Base-by-base conservation (phyloP, 78 protist species). In the Dictyostelium firmibasis region DNA sequence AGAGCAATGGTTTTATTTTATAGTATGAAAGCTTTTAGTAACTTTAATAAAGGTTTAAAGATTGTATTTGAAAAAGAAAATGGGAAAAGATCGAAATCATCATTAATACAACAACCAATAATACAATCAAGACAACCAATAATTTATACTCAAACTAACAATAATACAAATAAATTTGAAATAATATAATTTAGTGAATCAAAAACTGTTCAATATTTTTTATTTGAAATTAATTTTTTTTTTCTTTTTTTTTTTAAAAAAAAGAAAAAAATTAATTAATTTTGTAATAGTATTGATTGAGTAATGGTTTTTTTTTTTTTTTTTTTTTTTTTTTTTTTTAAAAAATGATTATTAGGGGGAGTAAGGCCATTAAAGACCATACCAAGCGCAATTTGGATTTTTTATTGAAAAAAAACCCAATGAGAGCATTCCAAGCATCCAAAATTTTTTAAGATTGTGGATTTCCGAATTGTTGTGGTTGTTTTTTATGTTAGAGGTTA, bases 11-110 rank as follows among this genome's bases (percentile, higher is more conserved):
- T 83, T 11, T 31, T 83, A 14, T 20, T 81, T 13, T 81, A 62
- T 13, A 83, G 87, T 60, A 14, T 36, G 5, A 60, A 60, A 50
- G 44, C 77, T 3, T 83, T 10, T 0, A 36, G 8, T 2, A 83
- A 83, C 25, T 83, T 83, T n/a, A 25, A 36, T 11, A 83, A 83
- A 29, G 87, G 87, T 83, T 60, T 83, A 60, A 50, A 83, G n/a
- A 35, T 60, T 10, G 87, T 83, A 60, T 83, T 83, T 31, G 57
- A 83, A 35, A 83, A 83, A 33, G 60, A 43, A 41, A 77, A 77
- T 41, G 41, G 75, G 27, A 67, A 67, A 67, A 27, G 25, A 25
- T 67, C 75, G 29, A 67, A 67, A 27, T 29, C 31, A 67, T 67
- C 18, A 67, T 67, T 67, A 57, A 57, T 57, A 20, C 75, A 67